Evolutionary conservation across 1,284 basidiomycete species (phyloP).

Genomic region (Trichosporon asahii): DNA sequence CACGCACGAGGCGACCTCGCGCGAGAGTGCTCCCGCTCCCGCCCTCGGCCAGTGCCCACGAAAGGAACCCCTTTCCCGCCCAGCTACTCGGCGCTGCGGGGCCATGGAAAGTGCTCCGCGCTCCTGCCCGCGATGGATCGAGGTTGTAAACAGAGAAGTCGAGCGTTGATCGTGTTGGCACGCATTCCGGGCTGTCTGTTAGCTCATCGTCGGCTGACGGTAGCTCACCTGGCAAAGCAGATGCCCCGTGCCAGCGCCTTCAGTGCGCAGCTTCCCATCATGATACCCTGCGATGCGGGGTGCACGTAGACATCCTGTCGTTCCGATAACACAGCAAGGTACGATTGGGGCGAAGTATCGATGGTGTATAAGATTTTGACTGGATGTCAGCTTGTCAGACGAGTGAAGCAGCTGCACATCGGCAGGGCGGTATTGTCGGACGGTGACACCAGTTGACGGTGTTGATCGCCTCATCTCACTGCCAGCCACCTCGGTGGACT

Average conservation of each 20-base stretch:
- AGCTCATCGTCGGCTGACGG: neutral
- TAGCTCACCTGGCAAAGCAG: conserved; percentile 44
- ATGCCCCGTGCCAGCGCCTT: conserved; percentile 42
- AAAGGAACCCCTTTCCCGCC: conserved; percentile 46
- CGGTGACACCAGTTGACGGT: neutral
- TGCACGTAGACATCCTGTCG: conserved; percentile 45
- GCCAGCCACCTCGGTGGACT: conserved; percentile 14
- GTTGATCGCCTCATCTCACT: neutral
- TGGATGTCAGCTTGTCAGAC: conserved; percentile 16
- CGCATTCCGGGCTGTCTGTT: conserved; percentile 41
- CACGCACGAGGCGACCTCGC: conserved; percentile 38
- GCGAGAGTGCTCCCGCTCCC: conserved; percentile 35
- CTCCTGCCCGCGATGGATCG: conserved; percentile 29
- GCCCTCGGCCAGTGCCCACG: conserved; percentile 40
- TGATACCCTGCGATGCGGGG: conserved; percentile 16
- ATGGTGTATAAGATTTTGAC: conserved; percentile 49
- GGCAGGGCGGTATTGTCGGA: neutral
- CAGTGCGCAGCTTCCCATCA: conserved; percentile 38
- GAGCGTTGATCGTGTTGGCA: conserved; percentile 34
- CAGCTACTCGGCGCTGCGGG: conserved; percentile 23
- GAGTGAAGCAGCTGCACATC: too few species aligned
- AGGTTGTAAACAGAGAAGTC: conserved; percentile 50
- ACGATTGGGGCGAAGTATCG: conserved; percentile 42
- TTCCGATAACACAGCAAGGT: conserved; percentile 39
- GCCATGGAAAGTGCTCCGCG: neutral